Conservation (phyloP, 331 rosid genomes). For the Arachis monticola region DNA sequence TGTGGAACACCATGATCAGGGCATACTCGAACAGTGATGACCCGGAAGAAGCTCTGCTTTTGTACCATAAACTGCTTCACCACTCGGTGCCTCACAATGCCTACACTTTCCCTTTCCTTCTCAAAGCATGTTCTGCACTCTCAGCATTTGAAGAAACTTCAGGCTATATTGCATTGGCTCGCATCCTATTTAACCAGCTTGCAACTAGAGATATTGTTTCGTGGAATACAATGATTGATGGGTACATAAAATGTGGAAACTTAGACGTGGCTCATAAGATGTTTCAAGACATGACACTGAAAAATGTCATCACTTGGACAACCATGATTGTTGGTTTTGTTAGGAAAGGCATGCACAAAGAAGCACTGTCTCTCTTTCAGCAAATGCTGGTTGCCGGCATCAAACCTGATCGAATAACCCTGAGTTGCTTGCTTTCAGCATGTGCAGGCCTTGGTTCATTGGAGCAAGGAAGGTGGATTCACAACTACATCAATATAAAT, state of each 20-base stretch:
- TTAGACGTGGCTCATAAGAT: slow-evolving; percentile 44
- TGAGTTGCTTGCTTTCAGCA: slow-evolving; percentile 57
- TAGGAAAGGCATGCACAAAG: slow-evolving; percentile 42
- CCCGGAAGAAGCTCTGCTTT: slow-evolving; percentile 54
- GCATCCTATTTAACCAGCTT: slow-evolving; percentile 44
- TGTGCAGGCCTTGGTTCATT: slow-evolving; percentile 63
- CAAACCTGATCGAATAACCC: slow-evolving; percentile 50
- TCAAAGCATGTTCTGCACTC: slow-evolving; percentile 61
- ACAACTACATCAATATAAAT: slow-evolving; percentile 48
- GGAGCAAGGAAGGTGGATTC: slow-evolving; percentile 62
- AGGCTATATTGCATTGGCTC: slow-evolving; percentile 46
- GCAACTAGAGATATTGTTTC: slow-evolving; percentile 53
- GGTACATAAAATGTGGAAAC: slow-evolving; percentile 52
- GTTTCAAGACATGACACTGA: slow-evolving; percentile 57
- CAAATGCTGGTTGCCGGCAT: slow-evolving; percentile 53
- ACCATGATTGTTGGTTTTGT: slow-evolving; percentile 58
- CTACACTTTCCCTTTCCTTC: slow-evolving; percentile 68
- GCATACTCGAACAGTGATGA: slow-evolving; percentile 50
- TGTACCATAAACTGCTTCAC: slow-evolving; percentile 54
- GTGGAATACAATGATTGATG: slow-evolving; percentile 68
- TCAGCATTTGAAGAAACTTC: slow-evolving; percentile 52
- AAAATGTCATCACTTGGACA: slow-evolving; percentile 62
- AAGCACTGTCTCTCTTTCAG: slow-evolving; percentile 51
- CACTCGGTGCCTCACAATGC: slow-evolving; percentile 50
- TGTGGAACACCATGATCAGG: slow-evolving; percentile 62